These are phyloP conservation scores for Inga leiocalycina DNA, from an alignment of 306 rosid genomes.

Conservation along the genomic window DNA sequence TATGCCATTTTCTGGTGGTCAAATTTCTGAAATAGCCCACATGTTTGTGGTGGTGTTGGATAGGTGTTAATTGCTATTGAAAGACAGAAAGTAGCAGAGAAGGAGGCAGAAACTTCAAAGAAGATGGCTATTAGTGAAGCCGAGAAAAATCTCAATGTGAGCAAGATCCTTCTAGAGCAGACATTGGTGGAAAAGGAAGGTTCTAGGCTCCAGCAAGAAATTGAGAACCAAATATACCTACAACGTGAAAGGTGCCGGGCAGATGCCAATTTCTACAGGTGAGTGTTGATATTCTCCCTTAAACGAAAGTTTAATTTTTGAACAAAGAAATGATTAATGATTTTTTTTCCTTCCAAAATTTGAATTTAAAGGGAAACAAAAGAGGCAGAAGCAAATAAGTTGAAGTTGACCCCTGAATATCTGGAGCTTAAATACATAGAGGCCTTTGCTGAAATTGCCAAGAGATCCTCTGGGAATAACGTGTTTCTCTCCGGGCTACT, in stretches of 20 bases:
- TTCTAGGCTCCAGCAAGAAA: conserved; percentile 72
- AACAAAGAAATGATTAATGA: too few relatives aligned
- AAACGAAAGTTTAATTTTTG: too few relatives aligned
- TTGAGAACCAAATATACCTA: conserved; percentile 77
- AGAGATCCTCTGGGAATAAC: too few relatives aligned
- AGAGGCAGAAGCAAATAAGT: too few relatives aligned
- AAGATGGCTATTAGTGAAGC: conserved; percentile 97
- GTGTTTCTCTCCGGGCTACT: conserved; percentile 36
- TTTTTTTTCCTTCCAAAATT: too few relatives aligned
- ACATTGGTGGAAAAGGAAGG: conserved; percentile 78
- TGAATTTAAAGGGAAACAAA: too few relatives aligned
- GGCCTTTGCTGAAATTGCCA: too few relatives aligned
- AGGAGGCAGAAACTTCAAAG: conserved; percentile 83
- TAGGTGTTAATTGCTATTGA: conserved; percentile 91
- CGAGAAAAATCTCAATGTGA: conserved; percentile 84
- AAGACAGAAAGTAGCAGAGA: conserved; percentile 83
- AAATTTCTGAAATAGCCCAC: neutral
- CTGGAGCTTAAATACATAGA: too few relatives aligned
- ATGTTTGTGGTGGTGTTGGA: conserved; percentile 33
- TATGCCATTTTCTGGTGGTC: neutral
- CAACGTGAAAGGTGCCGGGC: conserved; percentile 82
- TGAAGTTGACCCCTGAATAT: too few relatives aligned
- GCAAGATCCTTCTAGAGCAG: conserved; percentile 92
- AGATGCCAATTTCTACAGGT: conserved; percentile 81
- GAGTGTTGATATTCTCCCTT: too few relatives aligned